Conservation (phyloP, 2,329 filamentous ascomycete genomes). For the Nemania sp. region DNA sequence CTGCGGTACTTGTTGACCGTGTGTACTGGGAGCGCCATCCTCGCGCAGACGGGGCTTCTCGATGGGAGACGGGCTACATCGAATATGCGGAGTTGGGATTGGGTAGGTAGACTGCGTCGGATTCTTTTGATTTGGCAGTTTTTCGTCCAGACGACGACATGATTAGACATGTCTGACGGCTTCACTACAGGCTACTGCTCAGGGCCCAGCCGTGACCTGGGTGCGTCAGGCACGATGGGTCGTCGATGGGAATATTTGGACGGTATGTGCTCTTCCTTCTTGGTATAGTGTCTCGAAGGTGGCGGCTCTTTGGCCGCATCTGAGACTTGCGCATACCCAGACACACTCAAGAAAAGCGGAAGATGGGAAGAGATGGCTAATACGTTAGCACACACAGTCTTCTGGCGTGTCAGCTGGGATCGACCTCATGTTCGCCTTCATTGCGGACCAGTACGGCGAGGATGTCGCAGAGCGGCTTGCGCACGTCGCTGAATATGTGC, state of each 20-base stretch:
- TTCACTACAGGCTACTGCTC: constrained; percentile 41
- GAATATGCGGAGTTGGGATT: constrained; percentile 64
- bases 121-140: background rate
- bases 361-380: background rate
- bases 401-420: constrained; percentile 65
- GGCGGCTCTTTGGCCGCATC: background rate
- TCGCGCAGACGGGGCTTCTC: constrained; percentile 63
- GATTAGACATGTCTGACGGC: constrained; percentile 4
- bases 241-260: constrained; percentile 69
- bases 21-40: constrained; percentile 66
- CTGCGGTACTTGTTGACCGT: constrained; percentile 65
- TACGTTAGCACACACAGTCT: constrained; percentile 38
- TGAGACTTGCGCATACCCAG: background rate
- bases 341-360: background rate
- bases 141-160: background rate
- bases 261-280: constrained; percentile 32
- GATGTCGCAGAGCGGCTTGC: constrained; percentile 54
- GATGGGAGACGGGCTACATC: constrained; percentile 66
- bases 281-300: background rate
- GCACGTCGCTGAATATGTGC: constrained; percentile 60
- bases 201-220: constrained; percentile 61
- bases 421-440: constrained; percentile 63
- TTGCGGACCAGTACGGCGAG: constrained; percentile 58
- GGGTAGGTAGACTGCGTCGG: constrained; percentile 40
- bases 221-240: constrained; percentile 66